These are phyloP conservation scores for Colletotrichum shisoi DNA, from an alignment of 2,329 filamentous ascomycete species.

Conservation along the genomic window DNA sequence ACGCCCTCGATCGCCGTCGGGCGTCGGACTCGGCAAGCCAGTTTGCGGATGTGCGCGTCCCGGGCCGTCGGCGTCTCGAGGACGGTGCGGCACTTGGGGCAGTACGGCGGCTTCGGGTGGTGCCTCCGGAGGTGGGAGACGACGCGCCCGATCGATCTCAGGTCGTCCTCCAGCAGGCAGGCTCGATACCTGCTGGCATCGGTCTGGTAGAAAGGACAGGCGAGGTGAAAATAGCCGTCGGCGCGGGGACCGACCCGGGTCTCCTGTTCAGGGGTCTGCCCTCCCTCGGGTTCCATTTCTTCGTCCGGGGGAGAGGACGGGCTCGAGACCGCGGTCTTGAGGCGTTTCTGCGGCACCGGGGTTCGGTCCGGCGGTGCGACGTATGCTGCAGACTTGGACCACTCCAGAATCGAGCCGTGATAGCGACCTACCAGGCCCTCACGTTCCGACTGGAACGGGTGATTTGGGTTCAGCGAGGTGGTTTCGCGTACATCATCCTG, in stretches of 20 bases:
- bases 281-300: no score
- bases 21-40: background rate
- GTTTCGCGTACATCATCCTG: no score
- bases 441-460: no score
- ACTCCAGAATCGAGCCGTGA: no score
- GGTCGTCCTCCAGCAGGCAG: background rate
- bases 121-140: background rate
- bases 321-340: no score
- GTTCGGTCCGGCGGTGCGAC: no score
- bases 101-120: background rate
- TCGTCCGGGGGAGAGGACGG: no score
- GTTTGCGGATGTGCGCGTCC: background rate
- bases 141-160: background rate
- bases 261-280: no score
- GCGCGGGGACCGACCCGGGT: background rate
- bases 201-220: background rate
- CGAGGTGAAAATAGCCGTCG: background rate
- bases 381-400: no score
- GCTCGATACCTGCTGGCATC: background rate
- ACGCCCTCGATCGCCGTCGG: background rate
- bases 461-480: no score
- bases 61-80: background rate
- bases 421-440: no score
- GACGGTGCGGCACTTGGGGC: background rate
- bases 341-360: no score